Conservation (phyloP, 2,329 filamentous ascomycete species). For the Xylaria sp. region DNA sequence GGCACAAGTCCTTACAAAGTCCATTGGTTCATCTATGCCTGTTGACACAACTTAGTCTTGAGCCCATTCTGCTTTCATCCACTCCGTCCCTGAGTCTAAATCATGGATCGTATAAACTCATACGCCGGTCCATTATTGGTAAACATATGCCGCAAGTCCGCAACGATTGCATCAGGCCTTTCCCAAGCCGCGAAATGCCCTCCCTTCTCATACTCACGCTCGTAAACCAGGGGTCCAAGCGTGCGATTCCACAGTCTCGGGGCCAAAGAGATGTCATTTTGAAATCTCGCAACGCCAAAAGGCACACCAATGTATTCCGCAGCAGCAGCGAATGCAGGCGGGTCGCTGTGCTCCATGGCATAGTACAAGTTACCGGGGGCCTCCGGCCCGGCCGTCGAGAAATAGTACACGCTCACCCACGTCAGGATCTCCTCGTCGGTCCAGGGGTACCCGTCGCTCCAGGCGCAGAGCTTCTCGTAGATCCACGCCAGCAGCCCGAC, state of each 20-base stretch:
- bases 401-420: constrained; percentile 22
- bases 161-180: constrained; percentile 23
- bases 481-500: constrained; percentile 30
- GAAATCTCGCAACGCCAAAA: constrained; percentile 25
- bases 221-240: constrained; percentile 20
- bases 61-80: background rate
- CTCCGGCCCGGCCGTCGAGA: constrained; percentile 12
- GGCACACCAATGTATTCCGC: constrained; percentile 18
- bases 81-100: background rate
- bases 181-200: constrained; percentile 34
- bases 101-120: constrained; percentile 13
- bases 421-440: constrained; percentile 29
- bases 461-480: constrained; percentile 24
- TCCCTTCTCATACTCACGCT: constrained; percentile 19
- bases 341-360: constrained; percentile 21
- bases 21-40: background rate
- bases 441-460: constrained; percentile 28
- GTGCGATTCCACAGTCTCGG: constrained; percentile 28
- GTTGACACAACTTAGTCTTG: background rate
- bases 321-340: constrained; percentile 4
- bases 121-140: constrained; percentile 9
- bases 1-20: background rate
- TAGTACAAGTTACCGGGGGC: constrained; percentile 25
- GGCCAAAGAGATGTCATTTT: constrained; percentile 7
- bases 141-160: constrained; percentile 28